Base-by-base conservation (phyloP, 1,139 yeast species). In the Yamadazyma pseudoaaseri region DNA sequence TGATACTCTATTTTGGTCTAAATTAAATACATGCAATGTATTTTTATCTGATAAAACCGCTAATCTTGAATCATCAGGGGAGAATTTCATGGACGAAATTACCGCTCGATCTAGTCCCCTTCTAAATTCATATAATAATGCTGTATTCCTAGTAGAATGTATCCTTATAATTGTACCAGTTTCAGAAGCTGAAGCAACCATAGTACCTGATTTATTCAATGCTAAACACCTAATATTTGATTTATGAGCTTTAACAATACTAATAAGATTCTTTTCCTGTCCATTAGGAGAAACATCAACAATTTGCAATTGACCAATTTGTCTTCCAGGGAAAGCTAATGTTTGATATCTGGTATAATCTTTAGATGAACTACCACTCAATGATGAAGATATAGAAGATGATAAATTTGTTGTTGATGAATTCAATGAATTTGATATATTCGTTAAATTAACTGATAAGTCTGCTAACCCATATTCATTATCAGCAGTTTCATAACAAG, bases 1-100 rank as follows among this genome's bases (percentile, higher is more conserved):
- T 7, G 41, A 12, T 2, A 25, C 17, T 9, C 33, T 16, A 5
- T 36, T 32, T 17, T 38, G 37, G n/a, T 31, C 27, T 21, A 81
- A 61, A 49, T 81, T 84, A 59, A 79, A 92, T 5, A 92, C 76
- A 60, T 92, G 98, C 36, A 92, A 62, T 1, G 97, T 92, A 47
- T 78, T 82, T 54, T 92, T 92, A 58, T 87, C 96, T 10, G 95
- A 83, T 22, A 92, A 65, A 3, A 87, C 90, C 0, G 97, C 97
- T 34, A 92, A 63, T 47, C 79, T 76, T 6, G 79, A 59, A 33
- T 86, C 89, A 43, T 81, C 73, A 14, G 85, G 90, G 6, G 89
- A 81, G 54, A 92, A 89, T 37, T 79, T 80, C 84, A 92, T 82
- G 9, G 94, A 82, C 27, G 84, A 84, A 5, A 92, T 75, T 13